These are phyloP conservation scores for Volvox carteri DNA, from an alignment of 163 green algal genomes.

Conservation along the genomic window DNA sequence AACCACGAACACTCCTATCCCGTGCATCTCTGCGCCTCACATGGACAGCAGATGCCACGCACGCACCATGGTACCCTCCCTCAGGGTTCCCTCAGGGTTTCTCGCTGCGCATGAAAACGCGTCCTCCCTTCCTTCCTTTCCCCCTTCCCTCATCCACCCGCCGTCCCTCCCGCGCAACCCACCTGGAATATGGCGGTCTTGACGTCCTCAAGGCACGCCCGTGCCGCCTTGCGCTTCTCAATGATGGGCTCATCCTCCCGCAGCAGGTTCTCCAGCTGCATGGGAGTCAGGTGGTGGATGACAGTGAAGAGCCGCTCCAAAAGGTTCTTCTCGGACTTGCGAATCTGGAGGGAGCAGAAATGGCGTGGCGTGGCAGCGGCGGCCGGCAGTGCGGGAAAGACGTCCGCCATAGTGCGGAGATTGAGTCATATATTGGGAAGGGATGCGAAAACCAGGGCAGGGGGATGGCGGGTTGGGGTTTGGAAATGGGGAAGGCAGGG, in stretches of 20 bases:
- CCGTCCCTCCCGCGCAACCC: neutral
- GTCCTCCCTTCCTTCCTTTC: no score
- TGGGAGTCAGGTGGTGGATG: constrained; percentile 68
- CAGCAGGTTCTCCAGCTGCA: constrained; percentile 65
- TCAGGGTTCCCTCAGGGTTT: no score
- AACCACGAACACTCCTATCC: no score
- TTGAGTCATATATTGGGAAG: no score
- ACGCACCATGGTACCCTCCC: no score
- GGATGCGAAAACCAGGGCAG: no score
- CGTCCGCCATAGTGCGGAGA: no score
- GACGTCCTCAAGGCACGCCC: constrained; percentile 61
- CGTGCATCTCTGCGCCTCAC: no score
- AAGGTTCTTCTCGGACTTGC: constrained; percentile 79
- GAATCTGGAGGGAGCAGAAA: no score
- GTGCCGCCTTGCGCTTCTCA: constrained; percentile 55
- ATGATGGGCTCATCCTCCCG: constrained; percentile 58
- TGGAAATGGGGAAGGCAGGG: neutral
- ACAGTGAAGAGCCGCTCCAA: constrained; percentile 77
- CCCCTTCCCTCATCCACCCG: neutral
- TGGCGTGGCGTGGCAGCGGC: neutral
- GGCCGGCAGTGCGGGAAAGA: no score
- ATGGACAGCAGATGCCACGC: no score
- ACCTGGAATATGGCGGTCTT: constrained; percentile 65
- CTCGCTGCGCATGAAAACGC: no score
- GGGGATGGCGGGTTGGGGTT: neutral